Base-by-base conservation (phyloP, 148 eudicot genomes). In the Fagopyrum tataricum region DNA sequence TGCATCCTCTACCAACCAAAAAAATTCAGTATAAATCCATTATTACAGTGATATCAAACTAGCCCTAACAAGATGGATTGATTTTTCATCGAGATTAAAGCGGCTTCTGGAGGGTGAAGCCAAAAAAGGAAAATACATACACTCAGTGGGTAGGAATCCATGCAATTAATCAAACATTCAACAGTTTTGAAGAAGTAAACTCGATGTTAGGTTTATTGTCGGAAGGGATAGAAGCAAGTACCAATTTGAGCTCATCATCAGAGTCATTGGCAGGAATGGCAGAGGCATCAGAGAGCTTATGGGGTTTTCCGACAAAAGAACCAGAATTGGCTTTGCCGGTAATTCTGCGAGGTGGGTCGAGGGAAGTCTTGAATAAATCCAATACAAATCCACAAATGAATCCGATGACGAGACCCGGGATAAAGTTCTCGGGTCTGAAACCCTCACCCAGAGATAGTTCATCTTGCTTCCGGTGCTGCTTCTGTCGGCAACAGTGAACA, bases 181-280 rank as follows among this genome's bases (percentile, higher is more conserved):
- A 31, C 37, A 31, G 37, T 31, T 31, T 1, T 31, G 37, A 31
- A 31, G 37, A 31, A 31, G n/a, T n/a, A n/a, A n/a, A n/a, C n/a
- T n/a, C n/a, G n/a, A n/a, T n/a, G n/a, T n/a, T n/a, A n/a, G n/a
- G n/a, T n/a, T n/a, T n/a, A n/a, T n/a, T n/a, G n/a, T n/a, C n/a
- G n/a, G n/a, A n/a, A n/a, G n/a, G n/a, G n/a, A n/a, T n/a, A n/a
- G n/a, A n/a, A n/a, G n/a, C n/a, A n/a, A n/a, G n/a, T n/a, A n/a
- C 98, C 98, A 93, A 86, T 81, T 93, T 93, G 76, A 93, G 89
- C 78, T 90, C 96, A 53, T 88, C 89, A 79, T 87, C 79, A 17
- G 73, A 48, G 52, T 76, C 62, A 51, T 41, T 21, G 2, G 87
- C 76, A 56, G 78, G 23, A 13, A 3, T 3, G 5, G 26, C 6